phyloP scores from a whole-genome alignment of 2,329 filamentous ascomycete species.

The Trichoderma sp. region DNA sequence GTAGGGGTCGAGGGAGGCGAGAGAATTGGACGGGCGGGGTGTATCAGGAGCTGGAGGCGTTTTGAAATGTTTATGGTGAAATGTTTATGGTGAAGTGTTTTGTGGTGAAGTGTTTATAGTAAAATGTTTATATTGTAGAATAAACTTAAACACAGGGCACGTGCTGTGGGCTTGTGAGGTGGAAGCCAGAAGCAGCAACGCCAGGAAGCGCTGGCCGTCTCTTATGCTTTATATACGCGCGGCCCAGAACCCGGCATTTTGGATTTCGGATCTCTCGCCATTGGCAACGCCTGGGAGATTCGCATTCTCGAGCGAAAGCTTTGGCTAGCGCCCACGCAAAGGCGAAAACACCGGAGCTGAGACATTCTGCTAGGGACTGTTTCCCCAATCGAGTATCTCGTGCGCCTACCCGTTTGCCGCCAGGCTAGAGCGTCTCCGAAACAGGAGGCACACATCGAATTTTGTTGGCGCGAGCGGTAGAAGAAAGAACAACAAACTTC shows the following conservation, averaged over 20 bases:
- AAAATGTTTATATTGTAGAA: background rate
- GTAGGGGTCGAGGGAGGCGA: background rate
- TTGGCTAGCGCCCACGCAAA: constrained; percentile 7
- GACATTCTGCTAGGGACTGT: background rate
- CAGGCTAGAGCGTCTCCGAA: constrained; percentile 16
- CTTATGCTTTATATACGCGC: background rate
- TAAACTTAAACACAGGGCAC: background rate
- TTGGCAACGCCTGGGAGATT: background rate
- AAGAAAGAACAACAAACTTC: constrained; percentile 9
- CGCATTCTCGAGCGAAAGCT: background rate
- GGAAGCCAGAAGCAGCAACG: background rate
- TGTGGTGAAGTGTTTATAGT: too few relatives aligned
- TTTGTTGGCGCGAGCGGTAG: background rate
- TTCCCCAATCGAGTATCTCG: constrained; percentile 4
- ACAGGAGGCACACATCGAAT: background rate
- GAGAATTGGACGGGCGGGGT: background rate
- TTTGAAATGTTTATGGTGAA: background rate
- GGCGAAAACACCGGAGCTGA: constrained; percentile 9
- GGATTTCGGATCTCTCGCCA: background rate
- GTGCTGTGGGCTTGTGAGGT: background rate
- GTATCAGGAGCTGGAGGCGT: background rate
- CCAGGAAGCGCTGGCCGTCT: constrained; percentile 1
- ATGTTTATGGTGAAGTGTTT: background rate
- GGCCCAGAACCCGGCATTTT: background rate
- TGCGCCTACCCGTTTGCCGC: constrained; percentile 14